Evolutionary conservation across 164 flowering plant genomes (phyloP).

Genomic region (Chimonanthus praecox): DNA sequence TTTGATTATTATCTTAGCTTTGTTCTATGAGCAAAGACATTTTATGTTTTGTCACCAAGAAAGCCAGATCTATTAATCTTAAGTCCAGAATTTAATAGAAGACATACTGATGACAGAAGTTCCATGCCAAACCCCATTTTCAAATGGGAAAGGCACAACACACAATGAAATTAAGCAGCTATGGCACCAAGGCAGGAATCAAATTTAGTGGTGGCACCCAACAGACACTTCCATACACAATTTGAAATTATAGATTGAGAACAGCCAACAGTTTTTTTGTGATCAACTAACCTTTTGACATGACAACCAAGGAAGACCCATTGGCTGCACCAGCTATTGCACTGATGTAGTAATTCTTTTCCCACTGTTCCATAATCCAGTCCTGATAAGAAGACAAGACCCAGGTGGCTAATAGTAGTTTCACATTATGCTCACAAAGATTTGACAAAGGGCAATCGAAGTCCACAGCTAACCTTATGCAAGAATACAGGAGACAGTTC

Average conservation of each 20-base stretch:
- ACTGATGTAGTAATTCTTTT: conserved; percentile 77
- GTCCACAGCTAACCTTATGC: conserved; percentile 48
- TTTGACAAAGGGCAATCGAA: neutral
- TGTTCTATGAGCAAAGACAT: too few species aligned
- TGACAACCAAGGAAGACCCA: conserved; percentile 87
- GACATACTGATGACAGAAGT: neutral
- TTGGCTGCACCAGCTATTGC: conserved; percentile 80
- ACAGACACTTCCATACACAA: neutral
- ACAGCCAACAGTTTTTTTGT: neutral
- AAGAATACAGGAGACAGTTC: conserved; percentile 65
- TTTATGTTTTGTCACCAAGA: too few species aligned
- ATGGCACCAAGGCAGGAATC: neutral
- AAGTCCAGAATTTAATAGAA: too few species aligned
- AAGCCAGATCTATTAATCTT: too few species aligned
- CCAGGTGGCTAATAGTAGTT: neutral
- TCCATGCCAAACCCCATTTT: neutral
- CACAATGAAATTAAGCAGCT: neutral
- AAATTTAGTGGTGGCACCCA: neutral
- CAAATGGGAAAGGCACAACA: neutral
- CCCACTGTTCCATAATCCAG: conserved; percentile 99
- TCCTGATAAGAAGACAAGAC: conserved; percentile 39
- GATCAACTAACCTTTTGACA: conserved; percentile 72
- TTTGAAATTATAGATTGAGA: neutral
- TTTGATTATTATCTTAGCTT: too few species aligned
- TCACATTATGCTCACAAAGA: conserved; percentile 4